Conservation (phyloP, 352 stramenopile genomes). For the Phytopythium litorale region DNA sequence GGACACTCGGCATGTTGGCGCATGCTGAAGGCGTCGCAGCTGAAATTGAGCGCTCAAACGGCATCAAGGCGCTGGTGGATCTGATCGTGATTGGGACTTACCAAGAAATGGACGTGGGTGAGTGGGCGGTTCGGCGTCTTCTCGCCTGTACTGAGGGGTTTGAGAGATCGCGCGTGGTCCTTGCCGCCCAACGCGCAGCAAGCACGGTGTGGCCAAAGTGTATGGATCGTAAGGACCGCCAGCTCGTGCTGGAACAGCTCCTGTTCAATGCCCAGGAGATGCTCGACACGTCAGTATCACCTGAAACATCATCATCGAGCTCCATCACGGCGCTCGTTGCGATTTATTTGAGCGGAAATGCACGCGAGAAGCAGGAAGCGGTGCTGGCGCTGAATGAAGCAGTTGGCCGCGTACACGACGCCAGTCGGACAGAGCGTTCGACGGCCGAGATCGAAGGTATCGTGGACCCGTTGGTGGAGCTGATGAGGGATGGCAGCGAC, state of each 20-base stretch:
- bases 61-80: not conserved
- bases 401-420: not conserved
- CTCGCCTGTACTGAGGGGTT: not conserved
- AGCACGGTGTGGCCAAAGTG: not conserved
- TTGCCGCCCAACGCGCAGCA: not conserved
- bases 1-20: not conserved
- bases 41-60: not conserved
- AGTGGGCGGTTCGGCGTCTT: not conserved
- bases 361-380: not conserved
- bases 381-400: not conserved
- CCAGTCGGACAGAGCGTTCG: not conserved
- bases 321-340: not conserved
- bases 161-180: not conserved
- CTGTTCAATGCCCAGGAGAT: not conserved
- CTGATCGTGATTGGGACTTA: not conserved
- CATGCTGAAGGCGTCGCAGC: not conserved
- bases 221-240: slow-evolving; percentile 2
- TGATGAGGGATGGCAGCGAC: not conserved
- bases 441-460: not conserved
- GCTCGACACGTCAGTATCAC: not conserved
- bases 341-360: not conserved
- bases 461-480: not conserved
- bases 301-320: not conserved
- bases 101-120: not conserved
- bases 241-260: slow-evolving; percentile 1